Evolutionary conservation across 2,329 filamentous ascomycete species (phyloP).

Genomic region (Fusarium sp.): DNA sequence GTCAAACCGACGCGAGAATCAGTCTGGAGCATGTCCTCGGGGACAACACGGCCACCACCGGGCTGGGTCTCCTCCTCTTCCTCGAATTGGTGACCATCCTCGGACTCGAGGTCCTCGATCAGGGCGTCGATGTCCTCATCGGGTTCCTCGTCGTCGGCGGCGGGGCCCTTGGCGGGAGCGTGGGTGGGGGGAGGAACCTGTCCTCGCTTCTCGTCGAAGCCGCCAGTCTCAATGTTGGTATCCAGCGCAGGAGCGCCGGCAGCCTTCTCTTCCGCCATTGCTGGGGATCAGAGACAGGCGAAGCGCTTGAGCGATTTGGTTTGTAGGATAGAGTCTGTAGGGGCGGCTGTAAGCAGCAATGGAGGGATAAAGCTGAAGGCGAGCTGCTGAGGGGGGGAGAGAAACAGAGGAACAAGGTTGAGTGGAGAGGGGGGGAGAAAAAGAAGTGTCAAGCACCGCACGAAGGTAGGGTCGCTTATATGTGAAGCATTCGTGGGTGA

Average conservation of each 20-base stretch:
- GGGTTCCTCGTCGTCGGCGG: slow-evolving; percentile 77
- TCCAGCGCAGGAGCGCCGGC: slow-evolving; percentile 71
- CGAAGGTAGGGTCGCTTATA: slow-evolving; percentile 63
- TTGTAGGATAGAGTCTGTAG: slow-evolving; percentile 33
- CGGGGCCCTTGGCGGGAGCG: slow-evolving; percentile 57
- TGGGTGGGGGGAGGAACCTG: slow-evolving; percentile 52
- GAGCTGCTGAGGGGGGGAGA: slow-evolving; percentile 42
- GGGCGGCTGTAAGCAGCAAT: slow-evolving; percentile 45
- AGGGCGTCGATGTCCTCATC: slow-evolving; percentile 89
- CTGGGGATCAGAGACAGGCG: slow-evolving; percentile 30
- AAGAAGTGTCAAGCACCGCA: slow-evolving; percentile 62
- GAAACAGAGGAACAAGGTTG: slow-evolving; percentile 46
- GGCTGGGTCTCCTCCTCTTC: slow-evolving; percentile 67
- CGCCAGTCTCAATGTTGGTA: slow-evolving; percentile 76
- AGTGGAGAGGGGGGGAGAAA: slow-evolving; percentile 46
- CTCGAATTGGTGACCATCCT: slow-evolving; percentile 80
- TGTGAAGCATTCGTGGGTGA: slow-evolving; percentile 68
- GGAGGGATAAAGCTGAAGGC: slow-evolving; percentile 33
- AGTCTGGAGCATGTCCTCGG: slow-evolving; percentile 85
- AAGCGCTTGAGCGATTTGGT: slow-evolving; percentile 33
- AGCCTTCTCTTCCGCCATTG: slow-evolving; percentile 71
- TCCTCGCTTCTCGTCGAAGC: slow-evolving; percentile 75
- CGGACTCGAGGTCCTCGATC: slow-evolving; percentile 88
- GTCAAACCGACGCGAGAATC: slow-evolving; percentile 82
- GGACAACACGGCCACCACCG: slow-evolving; percentile 73